phyloP scores from a whole-genome alignment of 306 rosid species.

The Spatholobus suberectus region DNA sequence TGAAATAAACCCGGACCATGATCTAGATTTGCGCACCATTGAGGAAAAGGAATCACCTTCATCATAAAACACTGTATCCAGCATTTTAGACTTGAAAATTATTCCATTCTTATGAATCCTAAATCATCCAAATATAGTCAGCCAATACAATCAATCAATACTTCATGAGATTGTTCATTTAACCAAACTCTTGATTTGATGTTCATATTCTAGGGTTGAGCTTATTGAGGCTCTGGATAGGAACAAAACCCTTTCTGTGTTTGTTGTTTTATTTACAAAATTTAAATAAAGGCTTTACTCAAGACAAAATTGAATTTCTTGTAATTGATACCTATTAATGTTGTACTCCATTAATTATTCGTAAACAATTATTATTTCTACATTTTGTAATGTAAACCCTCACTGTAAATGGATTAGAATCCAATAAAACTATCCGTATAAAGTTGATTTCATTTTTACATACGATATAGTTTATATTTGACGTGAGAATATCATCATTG shows the following conservation, averaged over 20 bases:
- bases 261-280: background rate
- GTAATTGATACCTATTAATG: no score
- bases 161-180: background rate
- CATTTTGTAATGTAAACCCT: background rate
- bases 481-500: background rate
- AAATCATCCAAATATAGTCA: background rate
- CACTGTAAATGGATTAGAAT: background rate
- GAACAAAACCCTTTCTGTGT: background rate
- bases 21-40: no score
- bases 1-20: no score
- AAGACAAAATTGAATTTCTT: background rate
- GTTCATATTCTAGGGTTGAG: background rate
- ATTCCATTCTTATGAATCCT: background rate
- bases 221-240: background rate
- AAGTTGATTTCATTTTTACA: background rate
- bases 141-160: background rate
- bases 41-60: no score
- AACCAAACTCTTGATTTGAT: background rate
- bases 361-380: background rate
- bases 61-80: no score
- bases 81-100: no score
- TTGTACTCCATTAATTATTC: background rate
- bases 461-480: background rate
- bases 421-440: background rate
- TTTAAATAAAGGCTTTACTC: background rate